These are phyloP conservation scores for Dendrostoma leiphaemia DNA, from an alignment of 2,329 filamentous ascomycete genomes.

Conservation along the genomic window DNA sequence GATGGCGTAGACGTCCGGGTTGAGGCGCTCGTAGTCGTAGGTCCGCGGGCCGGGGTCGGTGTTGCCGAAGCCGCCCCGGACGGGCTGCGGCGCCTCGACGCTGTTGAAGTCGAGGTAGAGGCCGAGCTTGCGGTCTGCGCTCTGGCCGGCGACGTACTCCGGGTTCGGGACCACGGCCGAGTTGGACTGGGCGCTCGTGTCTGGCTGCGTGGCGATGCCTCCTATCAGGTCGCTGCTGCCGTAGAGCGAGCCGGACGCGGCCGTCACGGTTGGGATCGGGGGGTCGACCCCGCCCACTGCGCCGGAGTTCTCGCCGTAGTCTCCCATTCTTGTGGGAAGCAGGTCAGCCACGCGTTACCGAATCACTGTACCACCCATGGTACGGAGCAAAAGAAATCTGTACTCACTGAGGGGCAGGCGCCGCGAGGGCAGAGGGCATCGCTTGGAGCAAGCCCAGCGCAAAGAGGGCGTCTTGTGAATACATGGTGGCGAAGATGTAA, in stretches of 20 bases:
- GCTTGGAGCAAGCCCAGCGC: conserved; percentile 11
- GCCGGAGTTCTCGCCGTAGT: conserved; percentile 41
- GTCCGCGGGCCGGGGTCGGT: conserved; percentile 52
- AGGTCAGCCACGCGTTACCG: neutral
- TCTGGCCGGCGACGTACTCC: conserved; percentile 48
- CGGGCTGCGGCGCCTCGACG: conserved; percentile 51
- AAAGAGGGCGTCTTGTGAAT: neutral
- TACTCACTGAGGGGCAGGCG: conserved; percentile 16
- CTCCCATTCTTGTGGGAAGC: conserved; percentile 30
- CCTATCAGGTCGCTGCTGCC: conserved; percentile 38
- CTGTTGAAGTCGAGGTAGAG: conserved; percentile 53
- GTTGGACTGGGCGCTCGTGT: conserved; percentile 30
- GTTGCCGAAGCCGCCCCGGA: conserved; percentile 47
- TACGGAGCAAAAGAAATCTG: no score
- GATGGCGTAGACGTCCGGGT: conserved; percentile 53
- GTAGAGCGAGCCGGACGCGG: conserved; percentile 37
- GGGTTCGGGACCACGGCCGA: conserved; percentile 37
- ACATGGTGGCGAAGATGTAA: neutral
- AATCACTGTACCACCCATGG: neutral
- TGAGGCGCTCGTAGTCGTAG: conserved; percentile 46
- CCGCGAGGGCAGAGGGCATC: conserved; percentile 1
- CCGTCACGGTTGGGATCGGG: conserved; percentile 36
- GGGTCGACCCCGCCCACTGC: conserved; percentile 39
- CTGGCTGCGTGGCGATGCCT: conserved; percentile 35
- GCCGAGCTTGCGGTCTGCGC: conserved; percentile 47